Base-by-base conservation (phyloP, 2,329 filamentous ascomycete species). In the Arthrobotrys iridis region DNA sequence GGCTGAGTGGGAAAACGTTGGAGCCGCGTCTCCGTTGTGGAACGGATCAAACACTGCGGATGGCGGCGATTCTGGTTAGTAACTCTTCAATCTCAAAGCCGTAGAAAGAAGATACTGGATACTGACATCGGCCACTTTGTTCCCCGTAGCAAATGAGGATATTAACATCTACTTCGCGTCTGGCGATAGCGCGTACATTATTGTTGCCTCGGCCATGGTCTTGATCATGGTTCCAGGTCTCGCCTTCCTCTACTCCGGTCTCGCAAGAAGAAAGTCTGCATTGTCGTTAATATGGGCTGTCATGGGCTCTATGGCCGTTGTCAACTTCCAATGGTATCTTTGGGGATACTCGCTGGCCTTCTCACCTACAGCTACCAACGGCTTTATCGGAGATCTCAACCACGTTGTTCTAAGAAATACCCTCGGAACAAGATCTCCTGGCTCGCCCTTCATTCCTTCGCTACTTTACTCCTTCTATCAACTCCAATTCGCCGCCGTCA, bases 281-380 rank as follows among this genome's bases (percentile, higher is more conserved):
- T 87, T 99, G 45, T 97, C 93, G 77, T 91, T 98, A 86, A 95
- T 99, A 81, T 98, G 93, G 93, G 93, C 94, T 11, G 93, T 91
- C 84, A 96, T 99, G 92, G 94, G 91, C 82, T 95, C 93, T 50
- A 91, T 91, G 81, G 93, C 92, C 52, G 89, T 98, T 81, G 87
- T 97, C 82, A 91, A 92, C 67, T 97, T 99, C 85, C 95, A 99
- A 85, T 99, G 95, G 95, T 98, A 97, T 81, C 97, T 99, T 83
- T 98, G 95, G 94, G 95, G 95, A 37, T 99, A 97, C 83, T 97
- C 94, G 11, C 86, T 99, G 76, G 93, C 94, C 60, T 97, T 98
- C 84, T 95, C 91, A 80, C 86, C 87, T 45, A 89, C 88, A 11
- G 91, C 90, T 3, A 93, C 88, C 78, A 97, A 92, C 84, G 91